Percentiles rank a stretch among this genome's conserved stretches.
phyloP scores from a whole-genome alignment of 495 filamentous ascomycete genomes.

The Neurospora cerealis region DNA sequence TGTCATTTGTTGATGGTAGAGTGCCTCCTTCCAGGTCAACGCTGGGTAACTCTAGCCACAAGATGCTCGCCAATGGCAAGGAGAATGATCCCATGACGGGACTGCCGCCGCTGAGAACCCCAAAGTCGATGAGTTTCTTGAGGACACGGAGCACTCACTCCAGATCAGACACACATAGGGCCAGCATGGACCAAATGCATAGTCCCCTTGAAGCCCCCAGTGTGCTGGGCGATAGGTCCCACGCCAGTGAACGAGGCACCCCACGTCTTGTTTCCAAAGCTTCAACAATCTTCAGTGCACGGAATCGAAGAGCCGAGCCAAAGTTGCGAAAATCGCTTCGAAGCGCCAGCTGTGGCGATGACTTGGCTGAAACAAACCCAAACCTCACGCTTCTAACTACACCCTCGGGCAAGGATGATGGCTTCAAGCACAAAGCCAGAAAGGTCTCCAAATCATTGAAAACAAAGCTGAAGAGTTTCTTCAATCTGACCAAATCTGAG shows the following conservation, averaged over 20 bases:
- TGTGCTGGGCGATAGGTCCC: background rate
- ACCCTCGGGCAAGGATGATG: slow-evolving; percentile 16
- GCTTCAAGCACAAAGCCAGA: slow-evolving; percentile 43
- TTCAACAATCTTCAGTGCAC: slow-evolving; percentile 38
- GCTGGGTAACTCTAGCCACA: slow-evolving; percentile 5
- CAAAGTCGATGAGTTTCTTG: slow-evolving; percentile 57
- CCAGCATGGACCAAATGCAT: background rate
- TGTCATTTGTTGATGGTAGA: background rate
- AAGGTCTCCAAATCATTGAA: slow-evolving; percentile 53
- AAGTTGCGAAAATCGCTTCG: slow-evolving; percentile 53
- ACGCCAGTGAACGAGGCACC: background rate
- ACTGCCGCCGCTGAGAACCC: slow-evolving; percentile 22
- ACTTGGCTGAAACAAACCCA: slow-evolving; percentile 1
- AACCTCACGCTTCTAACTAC: slow-evolving; percentile 12
- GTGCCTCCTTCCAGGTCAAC: slow-evolving; percentile 5
- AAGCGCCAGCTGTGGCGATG: slow-evolving; percentile 29
- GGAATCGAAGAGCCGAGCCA: slow-evolving; percentile 32
- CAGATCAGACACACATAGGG: slow-evolving; percentile 2
- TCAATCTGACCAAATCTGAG: slow-evolving; percentile 37
- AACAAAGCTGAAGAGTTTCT: slow-evolving; percentile 49
- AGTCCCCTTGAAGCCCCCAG: background rate
- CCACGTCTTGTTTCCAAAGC: slow-evolving; percentile 27
- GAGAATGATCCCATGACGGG: slow-evolving; percentile 1
- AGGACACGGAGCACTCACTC: slow-evolving; percentile 25
- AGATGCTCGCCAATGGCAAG: slow-evolving; percentile 10